Percentiles rank a stretch among this genome's conserved stretches.
Evolutionary conservation across 2,329 filamentous ascomycete species (phyloP).

Genomic region (Calonectria pseudoreteaudii): DNA sequence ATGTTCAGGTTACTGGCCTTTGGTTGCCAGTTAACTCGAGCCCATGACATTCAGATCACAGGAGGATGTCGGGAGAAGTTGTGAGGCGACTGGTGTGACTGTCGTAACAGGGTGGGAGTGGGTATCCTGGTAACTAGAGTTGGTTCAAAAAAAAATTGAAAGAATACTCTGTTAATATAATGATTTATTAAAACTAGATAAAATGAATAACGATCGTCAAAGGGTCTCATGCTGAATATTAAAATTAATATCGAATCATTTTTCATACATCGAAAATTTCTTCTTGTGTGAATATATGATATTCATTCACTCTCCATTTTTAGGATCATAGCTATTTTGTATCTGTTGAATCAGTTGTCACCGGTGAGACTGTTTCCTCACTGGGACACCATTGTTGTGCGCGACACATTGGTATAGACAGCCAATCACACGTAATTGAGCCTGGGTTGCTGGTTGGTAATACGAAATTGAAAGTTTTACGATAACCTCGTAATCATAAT

Average conservation of each 20-base stretch:
- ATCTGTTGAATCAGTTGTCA: too few species aligned
- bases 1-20: too few species aligned
- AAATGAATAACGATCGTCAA: neutral
- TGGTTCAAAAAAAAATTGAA: neutral
- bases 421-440: neutral
- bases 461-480: neutral
- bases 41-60: too few species aligned
- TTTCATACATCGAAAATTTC: neutral
- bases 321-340: neutral
- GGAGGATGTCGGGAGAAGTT: too few species aligned
- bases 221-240: neutral
- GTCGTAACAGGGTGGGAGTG: neutral
- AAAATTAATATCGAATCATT: neutral
- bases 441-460: neutral
- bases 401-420: too few species aligned
- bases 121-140: neutral
- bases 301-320: neutral
- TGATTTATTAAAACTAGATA: neutral
- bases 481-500: neutral
- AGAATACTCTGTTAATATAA: neutral
- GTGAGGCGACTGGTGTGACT: neutral
- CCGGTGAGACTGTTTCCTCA: neutral
- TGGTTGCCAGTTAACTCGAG: too few species aligned
- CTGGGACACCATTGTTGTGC: too few species aligned
- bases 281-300: neutral